Evolutionary conservation across 1,284 basidiomycete species (phyloP), one percentile per base, ranked within the genome.

Genomic region (Cutaneotrichosporon daszewskae): DNA sequence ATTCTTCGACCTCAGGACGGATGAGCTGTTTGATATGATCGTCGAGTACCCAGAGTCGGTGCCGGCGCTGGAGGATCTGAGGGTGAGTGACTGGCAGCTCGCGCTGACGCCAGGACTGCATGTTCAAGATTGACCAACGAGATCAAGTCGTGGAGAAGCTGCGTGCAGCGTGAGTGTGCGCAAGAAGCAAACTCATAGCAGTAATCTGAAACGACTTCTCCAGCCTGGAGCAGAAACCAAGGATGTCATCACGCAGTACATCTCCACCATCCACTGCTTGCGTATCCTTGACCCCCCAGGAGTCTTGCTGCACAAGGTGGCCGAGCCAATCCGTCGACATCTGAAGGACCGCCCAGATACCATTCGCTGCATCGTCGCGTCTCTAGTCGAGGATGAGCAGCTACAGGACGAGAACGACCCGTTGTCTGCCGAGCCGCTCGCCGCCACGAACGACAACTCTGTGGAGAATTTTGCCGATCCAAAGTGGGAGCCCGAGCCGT

Each of bases 171-270:
- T 71, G 37, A 55, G 66, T 60, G 1, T 3, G 17, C 25, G 8
- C 24, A n/a, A 16, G 9, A 27, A 14, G 26, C 26, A 4, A 11
- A 49, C 38, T 39, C 13, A 47, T 4, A 13, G 5, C 55, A 91
- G 88, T 20, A 89, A 88, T 58, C 77, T 79, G 40, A 85, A 83
- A 60, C 85, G 94, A 4, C 77, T 98, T 0, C 79, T 98, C 12
- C 94, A 98, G 64, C 95, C 95, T 0, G 95, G 92, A 9, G 90
- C 91, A 2, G 90, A 92, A 53, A 98, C 95, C 0, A 86, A 86
- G 57, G 81, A 89, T 54, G 92, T 98, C 49, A 76, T 98, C 17
- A 76, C 81, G 2, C 85, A 89, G 76, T 98, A 98, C 67, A 87
- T 97, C n/a, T 83, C 85, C 2, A 91, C 89, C 2, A 96, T 99